Evolutionary conservation across 345 rosid genomes (phyloP), one percentile per base, ranked within the genome.

Genomic region (Citrus reticulata): DNA sequence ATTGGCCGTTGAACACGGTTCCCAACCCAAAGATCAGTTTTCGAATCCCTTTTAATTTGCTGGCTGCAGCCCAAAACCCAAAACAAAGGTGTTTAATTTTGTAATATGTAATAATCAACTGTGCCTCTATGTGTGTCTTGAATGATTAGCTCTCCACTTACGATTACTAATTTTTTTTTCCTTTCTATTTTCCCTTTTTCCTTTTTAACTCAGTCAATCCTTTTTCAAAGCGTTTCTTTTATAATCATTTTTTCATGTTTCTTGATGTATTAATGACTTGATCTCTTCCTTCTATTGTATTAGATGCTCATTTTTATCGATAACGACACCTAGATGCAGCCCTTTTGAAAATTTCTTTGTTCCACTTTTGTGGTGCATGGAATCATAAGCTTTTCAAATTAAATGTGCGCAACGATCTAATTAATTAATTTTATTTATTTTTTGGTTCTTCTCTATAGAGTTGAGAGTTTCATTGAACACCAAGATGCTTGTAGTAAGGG

Each of bases 381-480:
- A 54, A 55, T 70, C 64, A 63, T 72, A 37, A 77, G 17, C 2
- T 68, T 16, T 76, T 30, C 19, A 7, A 10, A 25, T 25, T 34
- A 32, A 7, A 32, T 32, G 25, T 65, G 10, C 14, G 37, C 35
- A 24, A 64, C 10, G 5, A 0, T 64, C 39, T 63, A 17, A 29
- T 46, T 42, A 19, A 37, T 19, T 39, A 20, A 25, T 17, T 59
- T n/a, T 32, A 14, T 25, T 37, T 51, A 4, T 62, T 16, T 60
- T 67, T 2, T 34, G 35, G 13, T 61, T 55, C 29, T 10, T 11
- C 16, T n/a, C 32, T 63, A 32, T 79, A 95, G 99, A 87, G 99
- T 94, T 71, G 98, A 95, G 89, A 93, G 97, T 77, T 95, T 95
- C 86, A 95, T 95, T n/a, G 97, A 95, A 80, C 99, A 95, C 73